phyloP scores from a whole-genome alignment of 2,329 filamentous ascomycete species.

The Colletotrichum agaves region DNA sequence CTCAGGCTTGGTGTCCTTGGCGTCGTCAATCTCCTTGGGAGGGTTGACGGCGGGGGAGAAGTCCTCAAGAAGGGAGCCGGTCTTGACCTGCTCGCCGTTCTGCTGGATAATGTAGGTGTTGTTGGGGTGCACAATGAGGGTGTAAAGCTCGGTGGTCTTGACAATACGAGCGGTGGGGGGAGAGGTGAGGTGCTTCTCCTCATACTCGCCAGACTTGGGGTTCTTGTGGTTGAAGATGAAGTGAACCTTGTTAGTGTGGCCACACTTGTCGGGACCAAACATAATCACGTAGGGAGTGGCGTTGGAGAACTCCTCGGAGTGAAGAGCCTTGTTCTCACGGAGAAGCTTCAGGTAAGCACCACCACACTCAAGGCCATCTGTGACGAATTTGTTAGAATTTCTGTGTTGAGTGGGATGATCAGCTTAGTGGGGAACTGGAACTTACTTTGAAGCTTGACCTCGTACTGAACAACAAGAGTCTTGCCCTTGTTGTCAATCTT shows the following conservation, averaged over 20 bases:
- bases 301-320: slow-evolving; percentile 98
- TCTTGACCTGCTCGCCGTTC: slow-evolving; percentile 88
- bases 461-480: slow-evolving; percentile 96
- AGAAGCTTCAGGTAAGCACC: slow-evolving; percentile 99
- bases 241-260: slow-evolving; percentile 96
- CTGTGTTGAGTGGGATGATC: background rate
- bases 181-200: slow-evolving; percentile 96
- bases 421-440: slow-evolving; percentile 53
- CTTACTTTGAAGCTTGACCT: slow-evolving; percentile 98
- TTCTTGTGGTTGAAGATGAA: slow-evolving; percentile 99
- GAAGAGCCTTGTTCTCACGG: slow-evolving; percentile 95
- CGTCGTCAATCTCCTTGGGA: slow-evolving; percentile 91
- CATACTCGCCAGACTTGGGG: slow-evolving; percentile 99
- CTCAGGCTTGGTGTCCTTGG: slow-evolving; percentile 91
- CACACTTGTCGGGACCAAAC: slow-evolving; percentile 99
- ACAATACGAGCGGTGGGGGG: slow-evolving; percentile 87
- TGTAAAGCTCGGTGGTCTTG: slow-evolving; percentile 96
- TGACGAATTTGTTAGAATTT: slow-evolving; percentile 24
- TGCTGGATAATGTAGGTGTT: slow-evolving; percentile 94
- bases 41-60: slow-evolving; percentile 96
- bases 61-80: slow-evolving; percentile 92
- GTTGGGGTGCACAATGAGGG: slow-evolving; percentile 94
- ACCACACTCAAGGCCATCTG: slow-evolving; percentile 95
- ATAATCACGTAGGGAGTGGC: slow-evolving; percentile 98
- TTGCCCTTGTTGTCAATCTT: slow-evolving; percentile 98